Evolutionary conservation across 176 grass and related monocot species (phyloP).

Genomic region (Coix lacrymajobi): DNA sequence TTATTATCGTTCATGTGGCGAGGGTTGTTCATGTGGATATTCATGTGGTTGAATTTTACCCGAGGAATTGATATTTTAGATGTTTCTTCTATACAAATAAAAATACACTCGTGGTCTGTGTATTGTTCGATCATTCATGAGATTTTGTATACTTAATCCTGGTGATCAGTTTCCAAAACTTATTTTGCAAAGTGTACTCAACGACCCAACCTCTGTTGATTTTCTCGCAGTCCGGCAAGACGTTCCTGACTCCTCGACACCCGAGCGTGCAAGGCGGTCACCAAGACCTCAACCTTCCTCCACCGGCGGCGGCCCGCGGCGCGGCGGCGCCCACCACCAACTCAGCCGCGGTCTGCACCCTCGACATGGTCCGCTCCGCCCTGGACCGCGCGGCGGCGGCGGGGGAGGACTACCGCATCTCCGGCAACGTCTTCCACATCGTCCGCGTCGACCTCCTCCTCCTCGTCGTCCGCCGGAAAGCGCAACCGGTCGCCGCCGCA

Average conservation of each 20-base stretch:
- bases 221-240: slow-evolving; percentile 45
- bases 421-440: not conserved
- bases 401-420: not conserved
- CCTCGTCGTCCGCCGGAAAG: slow-evolving; percentile 43
- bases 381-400: slow-evolving; percentile 35
- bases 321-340: not conserved
- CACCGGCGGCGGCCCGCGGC: not conserved
- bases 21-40: not conserved
- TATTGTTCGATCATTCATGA: too few species aligned
- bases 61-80: not conserved
- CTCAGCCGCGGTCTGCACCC: slow-evolving; percentile 38
- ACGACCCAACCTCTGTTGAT: not conserved
- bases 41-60: not conserved
- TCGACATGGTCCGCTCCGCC: slow-evolving; percentile 55
- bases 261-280: not conserved
- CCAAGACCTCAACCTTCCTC: slow-evolving; percentile 48
- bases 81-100: too few species aligned
- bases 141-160: not conserved
- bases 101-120: too few species aligned
- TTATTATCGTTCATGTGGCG: not conserved
- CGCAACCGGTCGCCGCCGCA: slow-evolving; percentile 15
- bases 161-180: not conserved
- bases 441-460: slow-evolving; percentile 27
- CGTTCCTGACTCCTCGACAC: slow-evolving; percentile 36
- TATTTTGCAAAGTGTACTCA: not conserved